Evolutionary conservation across 2,329 filamentous ascomycete genomes (phyloP).

Genomic region (Colletotrichum sp.): DNA sequence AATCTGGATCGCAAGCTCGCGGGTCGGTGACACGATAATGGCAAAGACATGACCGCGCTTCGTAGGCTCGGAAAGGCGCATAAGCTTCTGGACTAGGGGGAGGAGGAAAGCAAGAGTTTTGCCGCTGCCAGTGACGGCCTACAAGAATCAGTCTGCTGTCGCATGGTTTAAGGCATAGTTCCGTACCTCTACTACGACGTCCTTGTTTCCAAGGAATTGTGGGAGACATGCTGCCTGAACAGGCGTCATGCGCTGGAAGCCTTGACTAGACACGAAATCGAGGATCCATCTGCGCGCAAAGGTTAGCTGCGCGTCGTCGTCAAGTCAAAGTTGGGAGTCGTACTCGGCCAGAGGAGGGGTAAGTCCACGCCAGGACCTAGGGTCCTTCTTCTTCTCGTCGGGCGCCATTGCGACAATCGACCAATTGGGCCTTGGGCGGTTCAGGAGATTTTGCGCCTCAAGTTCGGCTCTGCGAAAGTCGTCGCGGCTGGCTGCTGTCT

Average conservation of each 20-base stretch:
- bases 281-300: slow-evolving; percentile 84
- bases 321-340: slow-evolving; percentile 30
- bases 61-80: slow-evolving; percentile 79
- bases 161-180: accelerated
- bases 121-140: slow-evolving; percentile 88
- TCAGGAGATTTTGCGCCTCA: background rate
- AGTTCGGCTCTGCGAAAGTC: background rate
- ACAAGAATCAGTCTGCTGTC: slow-evolving; percentile 13
- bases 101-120: slow-evolving; percentile 84
- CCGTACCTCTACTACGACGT: slow-evolving; percentile 82
- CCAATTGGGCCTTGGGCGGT: background rate
- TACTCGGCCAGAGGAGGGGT: slow-evolving; percentile 40
- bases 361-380: slow-evolving; percentile 49
- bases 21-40: slow-evolving; percentile 90
- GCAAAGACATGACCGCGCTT: slow-evolving; percentile 90
- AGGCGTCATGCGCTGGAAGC: slow-evolving; percentile 86
- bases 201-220: slow-evolving; percentile 86
- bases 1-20: slow-evolving; percentile 92
- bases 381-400: slow-evolving; percentile 46
- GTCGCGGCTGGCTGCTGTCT: background rate
- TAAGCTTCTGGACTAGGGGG: slow-evolving; percentile 79
- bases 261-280: slow-evolving; percentile 82
- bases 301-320: slow-evolving; percentile 67
- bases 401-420: slow-evolving; percentile 30
- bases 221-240: slow-evolving; percentile 94